A percentile compares a stretch with the other conserved stretches of the same genome.
phyloP scores from a whole-genome alignment of 768 basidiomycete species.

The Cyclocybe aegerita region DNA sequence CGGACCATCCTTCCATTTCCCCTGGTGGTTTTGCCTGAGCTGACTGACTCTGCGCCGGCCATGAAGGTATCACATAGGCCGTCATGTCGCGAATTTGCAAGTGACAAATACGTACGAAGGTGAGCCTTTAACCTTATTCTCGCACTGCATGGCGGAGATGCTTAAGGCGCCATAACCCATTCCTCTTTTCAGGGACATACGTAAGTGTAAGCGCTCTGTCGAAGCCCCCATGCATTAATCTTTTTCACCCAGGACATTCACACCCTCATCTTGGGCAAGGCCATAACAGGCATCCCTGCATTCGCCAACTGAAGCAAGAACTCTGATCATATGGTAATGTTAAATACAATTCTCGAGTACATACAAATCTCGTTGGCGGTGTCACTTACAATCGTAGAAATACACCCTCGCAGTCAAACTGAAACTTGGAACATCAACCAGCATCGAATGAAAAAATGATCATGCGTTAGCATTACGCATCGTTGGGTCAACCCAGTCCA shows the following conservation, averaged over 20 bases:
- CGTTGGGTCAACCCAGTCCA: conserved; percentile 70
- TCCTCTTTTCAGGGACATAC: conserved; percentile 48
- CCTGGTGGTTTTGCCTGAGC: background rate
- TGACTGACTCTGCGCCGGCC: background rate
- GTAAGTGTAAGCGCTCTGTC: conserved; percentile 32
- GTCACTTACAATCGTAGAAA: background rate
- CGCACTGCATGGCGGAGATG: background rate
- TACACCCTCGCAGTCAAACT: background rate
- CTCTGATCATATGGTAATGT: background rate
- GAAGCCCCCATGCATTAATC: background rate
- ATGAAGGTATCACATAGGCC: conserved; percentile 86
- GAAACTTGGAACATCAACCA: background rate
- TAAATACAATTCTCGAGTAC: background rate
- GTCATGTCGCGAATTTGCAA: conserved; percentile 93
- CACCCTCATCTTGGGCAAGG: conserved; percentile 90
- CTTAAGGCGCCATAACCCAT: background rate
- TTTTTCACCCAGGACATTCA: conserved; percentile 69
- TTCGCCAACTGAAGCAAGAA: conserved; percentile 57
- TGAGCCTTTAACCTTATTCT: conserved; percentile 20
- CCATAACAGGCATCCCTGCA: conserved; percentile 86
- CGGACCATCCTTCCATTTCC: background rate
- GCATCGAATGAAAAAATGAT: conserved; percentile 9
- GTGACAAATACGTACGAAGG: conserved; percentile 98
- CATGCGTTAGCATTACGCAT: conserved; percentile 71
- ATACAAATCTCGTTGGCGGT: background rate